Base-by-base conservation (phyloP, 306 rosid species). In the Prosopis cineraria region DNA sequence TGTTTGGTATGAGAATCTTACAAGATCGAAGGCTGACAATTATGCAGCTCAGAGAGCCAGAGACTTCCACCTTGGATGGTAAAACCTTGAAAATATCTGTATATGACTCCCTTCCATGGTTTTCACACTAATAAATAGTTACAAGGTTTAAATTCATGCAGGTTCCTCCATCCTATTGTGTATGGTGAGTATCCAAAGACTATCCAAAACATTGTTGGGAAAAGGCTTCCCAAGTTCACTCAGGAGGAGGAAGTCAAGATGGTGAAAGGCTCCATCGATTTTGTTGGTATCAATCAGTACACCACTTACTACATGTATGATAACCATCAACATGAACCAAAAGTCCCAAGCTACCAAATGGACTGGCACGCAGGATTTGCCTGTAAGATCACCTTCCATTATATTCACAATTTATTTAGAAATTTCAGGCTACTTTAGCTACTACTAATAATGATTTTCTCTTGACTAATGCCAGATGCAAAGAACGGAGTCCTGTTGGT, bases 21-120 rank as follows among this genome's bases (percentile, higher is more conserved):
- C 98, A 27, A 80, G 94, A 80, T 86, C 91, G 43, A 91, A 90
- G 85, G 98, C 97, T 7, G 98, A 94, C 65, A 87, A 81, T 78
- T 86, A 82, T 69, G 98, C 98, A 37, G 98, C 98, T 77, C 98
- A 94, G 69, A 87, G 98, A 87, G 98, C 98, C 5, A 91, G 93
- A 78, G 98, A 94, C 84, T 94, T 94, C 73, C 98, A 94, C 58
- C 25, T 94, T 43, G 98, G 97, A 89, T 94, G 98, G 98, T 94
- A 91, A 91, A 64, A 39, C 48, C 66, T 34, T 75, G 22, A 30
- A 37, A 37, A 36, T 56, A 80, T 48, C 19, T 56, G 20, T 12
- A 37, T 7, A 30, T 37, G 14, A 27, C 58, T 27, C 47, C 59
- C 5, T 27, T 33, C 37, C 11, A 0, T 10, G 30, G 33, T 67